Percentiles rank a stretch among this genome's conserved stretches.
phyloP scores from a whole-genome alignment of 2,329 filamentous ascomycete species.

The Fusarium lyarnte region DNA sequence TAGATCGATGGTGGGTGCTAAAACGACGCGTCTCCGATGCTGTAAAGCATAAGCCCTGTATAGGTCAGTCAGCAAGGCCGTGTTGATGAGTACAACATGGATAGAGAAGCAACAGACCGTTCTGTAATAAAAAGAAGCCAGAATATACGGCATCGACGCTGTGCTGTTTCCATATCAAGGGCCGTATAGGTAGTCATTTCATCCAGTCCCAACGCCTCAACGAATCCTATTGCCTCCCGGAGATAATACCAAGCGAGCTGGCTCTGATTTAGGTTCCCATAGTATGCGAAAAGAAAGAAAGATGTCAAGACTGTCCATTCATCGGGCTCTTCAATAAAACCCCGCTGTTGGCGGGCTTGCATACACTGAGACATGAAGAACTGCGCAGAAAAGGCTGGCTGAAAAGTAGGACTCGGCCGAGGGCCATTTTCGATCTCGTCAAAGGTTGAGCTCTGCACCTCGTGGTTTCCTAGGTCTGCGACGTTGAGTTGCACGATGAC shows the following conservation, averaged over 20 bases:
- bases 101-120: slow-evolving; percentile 7
- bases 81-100: neutral
- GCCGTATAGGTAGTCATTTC: slow-evolving; percentile 19
- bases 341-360: slow-evolving; percentile 11
- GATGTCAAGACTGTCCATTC: slow-evolving; percentile 37
- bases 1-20: slow-evolving; percentile 28
- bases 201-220: slow-evolving; percentile 24
- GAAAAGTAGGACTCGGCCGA: neutral
- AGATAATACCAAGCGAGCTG: slow-evolving; percentile 34
- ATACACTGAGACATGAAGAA: slow-evolving; percentile 24
- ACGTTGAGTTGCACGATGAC: slow-evolving; percentile 34
- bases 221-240: slow-evolving; percentile 36
- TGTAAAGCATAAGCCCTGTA: slow-evolving; percentile 35
- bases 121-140: slow-evolving; percentile 39
- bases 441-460: neutral
- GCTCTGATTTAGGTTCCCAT: slow-evolving; percentile 27
- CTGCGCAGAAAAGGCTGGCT: neutral
- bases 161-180: slow-evolving; percentile 11
- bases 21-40: slow-evolving; percentile 20
- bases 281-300: slow-evolving; percentile 35
- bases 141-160: slow-evolving; percentile 30
- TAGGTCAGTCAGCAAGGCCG: neutral
- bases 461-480: neutral
- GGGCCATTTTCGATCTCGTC: neutral
- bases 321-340: slow-evolving; percentile 28